A percentile compares a stretch with the other conserved stretches of the same genome.
phyloP scores from a whole-genome alignment of 805 yeast genomes.

The Saccharomycopsis fibuligera region DNA sequence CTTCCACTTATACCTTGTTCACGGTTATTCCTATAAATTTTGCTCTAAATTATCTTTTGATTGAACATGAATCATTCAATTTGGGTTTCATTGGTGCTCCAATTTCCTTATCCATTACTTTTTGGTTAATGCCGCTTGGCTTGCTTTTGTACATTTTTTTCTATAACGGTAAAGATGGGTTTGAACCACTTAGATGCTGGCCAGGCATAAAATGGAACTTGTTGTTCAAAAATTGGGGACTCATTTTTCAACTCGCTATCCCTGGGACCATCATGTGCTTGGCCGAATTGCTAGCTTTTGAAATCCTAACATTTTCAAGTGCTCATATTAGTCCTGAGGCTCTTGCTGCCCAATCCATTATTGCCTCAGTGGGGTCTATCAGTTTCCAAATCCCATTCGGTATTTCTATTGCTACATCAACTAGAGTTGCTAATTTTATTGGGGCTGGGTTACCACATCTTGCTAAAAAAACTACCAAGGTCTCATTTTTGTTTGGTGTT shows the following conservation, averaged over 20 bases:
- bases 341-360: constrained; percentile 50
- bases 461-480: constrained; percentile 34
- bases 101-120: constrained; percentile 40
- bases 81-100: constrained; percentile 52
- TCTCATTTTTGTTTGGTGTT: constrained; percentile 34
- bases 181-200: constrained; percentile 14
- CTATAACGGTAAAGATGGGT: constrained; percentile 63
- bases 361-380: constrained; percentile 46
- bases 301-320: constrained; percentile 47
- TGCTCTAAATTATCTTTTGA: constrained; percentile 39
- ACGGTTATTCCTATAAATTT: constrained; percentile 43
- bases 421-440: constrained; percentile 48
- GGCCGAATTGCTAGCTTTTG: constrained; percentile 53
- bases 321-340: constrained; percentile 47
- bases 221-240: constrained; percentile 22
- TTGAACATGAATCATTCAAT: constrained; percentile 37
- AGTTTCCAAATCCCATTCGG: constrained; percentile 54
- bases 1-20: constrained; percentile 47
- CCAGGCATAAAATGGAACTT: constrained; percentile 1
- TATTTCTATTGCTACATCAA: constrained; percentile 47
- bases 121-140: constrained; percentile 38
- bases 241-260: constrained; percentile 34
- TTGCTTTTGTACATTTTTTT: constrained; percentile 34
- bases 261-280: constrained; percentile 50
- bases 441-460: constrained; percentile 34